A percentile compares a stretch with the other conserved stretches of the same genome.
These are phyloP conservation scores for Postia placenta DNA, from an alignment of 768 basidiomycete genomes.

Conservation along the genomic window DNA sequence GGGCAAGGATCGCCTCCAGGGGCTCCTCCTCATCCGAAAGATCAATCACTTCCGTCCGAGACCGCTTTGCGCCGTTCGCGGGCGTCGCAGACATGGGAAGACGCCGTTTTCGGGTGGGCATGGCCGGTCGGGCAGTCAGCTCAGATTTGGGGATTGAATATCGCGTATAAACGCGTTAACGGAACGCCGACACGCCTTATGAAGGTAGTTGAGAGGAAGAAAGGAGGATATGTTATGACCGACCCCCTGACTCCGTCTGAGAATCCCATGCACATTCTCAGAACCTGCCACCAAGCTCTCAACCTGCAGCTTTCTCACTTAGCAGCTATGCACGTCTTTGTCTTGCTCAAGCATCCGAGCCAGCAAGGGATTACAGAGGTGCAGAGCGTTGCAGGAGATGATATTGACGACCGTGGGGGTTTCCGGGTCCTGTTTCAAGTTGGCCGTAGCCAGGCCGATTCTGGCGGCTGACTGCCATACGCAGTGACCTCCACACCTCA, in stretches of 20 bases:
- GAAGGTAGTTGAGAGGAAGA: slow-evolving; percentile 1
- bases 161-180: slow-evolving; percentile 1
- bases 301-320: neutral
- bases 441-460: neutral
- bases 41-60: slow-evolving; percentile 15
- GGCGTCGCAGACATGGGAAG: neutral
- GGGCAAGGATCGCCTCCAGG: slow-evolving; percentile 32
- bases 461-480: slow-evolving; percentile 3
- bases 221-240: neutral
- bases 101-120: slow-evolving; percentile 14
- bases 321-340: neutral
- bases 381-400: neutral
- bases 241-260: neutral
- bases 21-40: slow-evolving; percentile 31
- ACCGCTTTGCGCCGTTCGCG: slow-evolving; percentile 5
- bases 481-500: neutral
- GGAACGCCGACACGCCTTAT: neutral
- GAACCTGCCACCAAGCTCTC: neutral
- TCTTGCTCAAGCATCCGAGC: neutral
- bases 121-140: neutral
- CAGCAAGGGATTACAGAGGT: neutral
- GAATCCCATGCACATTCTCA: neutral
- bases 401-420: neutral
- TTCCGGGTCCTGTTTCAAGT: neutral
- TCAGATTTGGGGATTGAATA: neutral